Evolutionary conservation across 192 early-diverging fungal genomes (phyloP), one percentile per base, ranked within the genome.

Genomic region (Diversispora epigaea): DNA sequence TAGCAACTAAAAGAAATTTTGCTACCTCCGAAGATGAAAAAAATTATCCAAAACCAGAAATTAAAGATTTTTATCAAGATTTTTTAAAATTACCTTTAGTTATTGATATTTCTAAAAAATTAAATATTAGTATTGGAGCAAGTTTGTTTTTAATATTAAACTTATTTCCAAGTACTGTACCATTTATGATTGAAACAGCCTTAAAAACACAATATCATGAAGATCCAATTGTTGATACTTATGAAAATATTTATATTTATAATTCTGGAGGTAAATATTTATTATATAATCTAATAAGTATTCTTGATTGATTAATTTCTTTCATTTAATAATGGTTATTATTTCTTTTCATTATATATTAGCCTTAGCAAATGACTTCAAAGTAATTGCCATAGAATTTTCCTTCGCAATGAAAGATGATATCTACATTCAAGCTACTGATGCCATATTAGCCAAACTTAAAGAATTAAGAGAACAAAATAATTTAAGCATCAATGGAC

Each of bases 321-420:
- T 21, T 58, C 22, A 58, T 58, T 58, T 58, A 4, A 1, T 58
- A 21, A 22, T 22, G n/a, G n/a, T 58, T 58, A 58, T 22, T 58
- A 4, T 22, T 32, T 3, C 22, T 0, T 58, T 22, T 56, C 55
- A 56, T 19, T 19, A 58, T n/a, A 41, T 8, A 2, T 8, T 22
- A 22, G 65, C 44, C 7, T 67, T 25, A 4, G 17, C 25, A 22
- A 67, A 67, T 67, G 41, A 67, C 22, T 67, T 67, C 47, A 49
- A 47, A 47, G 65, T 17, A 4, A 47, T 67, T 22, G 17, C 65
- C 3, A 22, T 49, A 47, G 65, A 67, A 67, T 67, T 67, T 21
- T 45, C 65, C 19, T 67, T 67, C 47, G 19, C 65, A 21, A 67
- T 47, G 65, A 67, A 47, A 46, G 65, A 67, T 67, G 65, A 67